Evolutionary conservation across 2,329 filamentous ascomycete genomes (phyloP).

Genomic region (Coniochaeta hoffmannii): DNA sequence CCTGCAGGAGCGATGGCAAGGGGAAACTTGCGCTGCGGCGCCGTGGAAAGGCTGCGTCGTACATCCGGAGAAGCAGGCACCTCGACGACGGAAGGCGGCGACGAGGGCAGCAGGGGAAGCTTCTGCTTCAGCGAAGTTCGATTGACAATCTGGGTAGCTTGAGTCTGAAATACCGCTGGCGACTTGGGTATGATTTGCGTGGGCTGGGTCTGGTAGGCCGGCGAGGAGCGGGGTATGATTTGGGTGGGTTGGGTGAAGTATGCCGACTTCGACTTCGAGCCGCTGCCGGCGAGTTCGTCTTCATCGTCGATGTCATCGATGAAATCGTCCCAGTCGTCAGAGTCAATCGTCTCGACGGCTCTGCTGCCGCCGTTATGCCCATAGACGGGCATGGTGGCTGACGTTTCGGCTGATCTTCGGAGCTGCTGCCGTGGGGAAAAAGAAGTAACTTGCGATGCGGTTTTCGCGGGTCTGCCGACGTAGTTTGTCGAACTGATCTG

Average conservation of each 20-base stretch:
- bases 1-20: slow-evolving; percentile 68
- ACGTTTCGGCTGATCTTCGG: background rate
- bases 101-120: slow-evolving; percentile 28
- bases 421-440: too few species aligned
- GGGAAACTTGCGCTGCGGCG: slow-evolving; percentile 34
- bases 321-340: slow-evolving; percentile 14
- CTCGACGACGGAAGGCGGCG: slow-evolving; percentile 51
- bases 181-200: slow-evolving; percentile 21
- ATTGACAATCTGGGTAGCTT: slow-evolving; percentile 28
- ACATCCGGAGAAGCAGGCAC: slow-evolving; percentile 81
- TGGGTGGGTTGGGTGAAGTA: slow-evolving; percentile 39
- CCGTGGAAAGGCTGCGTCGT: slow-evolving; percentile 7
- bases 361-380: background rate
- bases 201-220: slow-evolving; percentile 28
- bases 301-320: slow-evolving; percentile 19
- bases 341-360: background rate
- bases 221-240: slow-evolving; percentile 20
- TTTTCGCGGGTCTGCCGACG: background rate
- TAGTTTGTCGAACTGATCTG: background rate
- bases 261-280: slow-evolving; percentile 34
- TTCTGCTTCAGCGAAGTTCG: slow-evolving; percentile 25
- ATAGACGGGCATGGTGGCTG: background rate
- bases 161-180: background rate
- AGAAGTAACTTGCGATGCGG: background rate
- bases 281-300: slow-evolving; percentile 34